Conservation (phyloP, 495 filamentous ascomycete genomes). For the Neurospora tetraspora region DNA sequence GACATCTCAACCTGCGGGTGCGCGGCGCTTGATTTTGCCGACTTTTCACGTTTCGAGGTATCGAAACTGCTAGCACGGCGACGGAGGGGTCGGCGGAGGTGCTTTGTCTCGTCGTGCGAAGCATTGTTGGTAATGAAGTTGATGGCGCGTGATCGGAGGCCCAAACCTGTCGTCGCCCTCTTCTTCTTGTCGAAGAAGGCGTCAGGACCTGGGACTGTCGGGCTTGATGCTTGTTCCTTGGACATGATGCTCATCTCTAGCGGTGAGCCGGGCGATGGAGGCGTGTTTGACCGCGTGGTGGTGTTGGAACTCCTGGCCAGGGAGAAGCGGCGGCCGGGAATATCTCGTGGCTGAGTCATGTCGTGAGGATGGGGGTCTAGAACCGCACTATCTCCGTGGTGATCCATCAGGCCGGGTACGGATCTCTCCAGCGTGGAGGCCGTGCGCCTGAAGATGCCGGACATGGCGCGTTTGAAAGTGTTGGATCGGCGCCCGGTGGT, state of each 20-base stretch:
- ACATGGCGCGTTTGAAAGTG: slow-evolving; percentile 29
- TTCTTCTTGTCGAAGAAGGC: slow-evolving; percentile 36
- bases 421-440: slow-evolving; percentile 22
- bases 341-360: slow-evolving; percentile 14
- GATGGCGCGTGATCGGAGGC: slow-evolving; percentile 27
- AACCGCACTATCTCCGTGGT: slow-evolving; percentile 4
- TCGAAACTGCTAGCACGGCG: slow-evolving; percentile 31
- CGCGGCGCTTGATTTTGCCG: background rate
- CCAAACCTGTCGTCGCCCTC: slow-evolving; percentile 39
- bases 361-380: slow-evolving; percentile 14
- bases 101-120: slow-evolving; percentile 1
- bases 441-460: slow-evolving; percentile 22
- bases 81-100: slow-evolving; percentile 6
- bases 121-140: slow-evolving; percentile 12
- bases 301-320: slow-evolving; percentile 35
- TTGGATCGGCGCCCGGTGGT: slow-evolving; percentile 8
- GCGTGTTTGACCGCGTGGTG: slow-evolving; percentile 43
- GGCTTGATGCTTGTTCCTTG: slow-evolving; percentile 19
- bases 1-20: slow-evolving; percentile 18
- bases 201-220: slow-evolving; percentile 27
- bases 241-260: slow-evolving; percentile 23
- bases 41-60: slow-evolving; percentile 13
- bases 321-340: slow-evolving; percentile 33
- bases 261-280: slow-evolving; percentile 40
- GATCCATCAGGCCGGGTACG: slow-evolving; percentile 6